Evolutionary conservation across 2,329 filamentous ascomycete species (phyloP), one percentile per base, ranked within the genome.

Genomic region (Phoma sp.): DNA sequence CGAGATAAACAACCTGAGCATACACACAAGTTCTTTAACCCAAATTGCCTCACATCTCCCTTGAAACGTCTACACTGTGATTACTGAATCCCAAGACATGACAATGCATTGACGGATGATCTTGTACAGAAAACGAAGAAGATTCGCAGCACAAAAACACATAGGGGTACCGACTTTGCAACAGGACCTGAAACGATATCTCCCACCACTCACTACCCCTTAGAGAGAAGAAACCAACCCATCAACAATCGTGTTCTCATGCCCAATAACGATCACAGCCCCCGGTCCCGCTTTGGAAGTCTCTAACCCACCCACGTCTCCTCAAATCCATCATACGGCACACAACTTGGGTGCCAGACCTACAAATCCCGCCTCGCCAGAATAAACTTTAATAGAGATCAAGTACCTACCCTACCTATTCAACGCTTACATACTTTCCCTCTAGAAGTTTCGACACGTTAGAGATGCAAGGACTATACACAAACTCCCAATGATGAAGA

Each of bases 201-300:
- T 27, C 12, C 8, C 24, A 13, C 22, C 19, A 12, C 2, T 9
- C 13, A 27, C 22, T 25, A 32, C 5, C 13, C 41, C 7, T 31
- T 3, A 24, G 33, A 47, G 15, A 53, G n/a, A 35, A 12, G 27
- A 53, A 36, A 37, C 25, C 46, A 12, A 71, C 68, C 32, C 65
- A 73, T 71, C 68, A 50, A 71, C 69, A 51, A 70, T 65, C 29
- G 70, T 74, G 45, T 67, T 62, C 22, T 25, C 57, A 57, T 74
- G 73, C 45, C 71, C 61, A 4, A 73, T 59, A 38, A 73, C 52
- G 54, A 70, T 64, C 12, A 71, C 62, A 4, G 60, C 53, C 1
- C 70, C 70, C 43, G 73, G 33, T 0, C 71, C 71, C 0, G 68
- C 69, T 43, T 57, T 55, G 46, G 73, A 74, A 39, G 29, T 48